A percentile compares a stretch with the other conserved stretches of the same genome.
phyloP scores from a whole-genome alignment of 2,329 filamentous ascomycete genomes.

The Graphilbum sp. region DNA sequence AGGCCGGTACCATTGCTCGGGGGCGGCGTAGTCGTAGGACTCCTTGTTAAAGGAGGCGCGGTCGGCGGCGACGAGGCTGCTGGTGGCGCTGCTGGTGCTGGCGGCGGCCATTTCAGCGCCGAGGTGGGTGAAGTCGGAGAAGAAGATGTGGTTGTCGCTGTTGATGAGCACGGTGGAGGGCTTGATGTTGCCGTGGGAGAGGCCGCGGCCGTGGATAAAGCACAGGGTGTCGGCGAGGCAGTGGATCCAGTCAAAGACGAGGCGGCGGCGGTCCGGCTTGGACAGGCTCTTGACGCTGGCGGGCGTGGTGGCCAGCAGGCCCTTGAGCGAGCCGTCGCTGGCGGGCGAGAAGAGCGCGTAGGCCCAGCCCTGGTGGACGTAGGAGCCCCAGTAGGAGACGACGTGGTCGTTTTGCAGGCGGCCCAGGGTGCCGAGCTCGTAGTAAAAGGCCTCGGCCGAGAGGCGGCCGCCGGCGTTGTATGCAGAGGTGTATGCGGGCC shows the following conservation, averaged over 20 bases:
- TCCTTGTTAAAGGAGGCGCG: constrained; percentile 45
- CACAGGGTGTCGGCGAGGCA: constrained; percentile 54
- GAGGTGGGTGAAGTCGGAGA: constrained; percentile 42
- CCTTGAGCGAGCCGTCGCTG: constrained; percentile 48
- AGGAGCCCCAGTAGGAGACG: constrained; percentile 55
- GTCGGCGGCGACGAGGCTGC: constrained; percentile 14
- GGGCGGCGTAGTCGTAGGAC: constrained; percentile 55
- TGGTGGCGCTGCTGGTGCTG: constrained; percentile 21
- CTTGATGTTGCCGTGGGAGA: constrained; percentile 51
- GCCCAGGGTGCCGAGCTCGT: constrained; percentile 42
- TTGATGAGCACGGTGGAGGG: constrained; percentile 56
- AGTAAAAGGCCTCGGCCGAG: constrained; percentile 36
- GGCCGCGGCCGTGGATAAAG: constrained; percentile 47
- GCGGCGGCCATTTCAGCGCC: constrained; percentile 24
- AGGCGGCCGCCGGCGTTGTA: too few species aligned
- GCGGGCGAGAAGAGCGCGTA: constrained; percentile 53
- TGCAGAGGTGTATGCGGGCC: too few species aligned
- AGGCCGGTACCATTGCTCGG: constrained; percentile 42
- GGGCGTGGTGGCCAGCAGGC: constrained; percentile 48
- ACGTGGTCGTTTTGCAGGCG: constrained; percentile 51
- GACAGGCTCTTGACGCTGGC: constrained; percentile 43
- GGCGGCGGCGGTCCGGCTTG: constrained; percentile 40
- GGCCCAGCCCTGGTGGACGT: constrained; percentile 44
- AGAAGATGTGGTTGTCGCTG: constrained; percentile 47
- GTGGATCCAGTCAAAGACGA: constrained; percentile 59